These are phyloP conservation scores for Grifola frondosa DNA, from an alignment of 1,284 basidiomycete species.

Conservation along the genomic window DNA sequence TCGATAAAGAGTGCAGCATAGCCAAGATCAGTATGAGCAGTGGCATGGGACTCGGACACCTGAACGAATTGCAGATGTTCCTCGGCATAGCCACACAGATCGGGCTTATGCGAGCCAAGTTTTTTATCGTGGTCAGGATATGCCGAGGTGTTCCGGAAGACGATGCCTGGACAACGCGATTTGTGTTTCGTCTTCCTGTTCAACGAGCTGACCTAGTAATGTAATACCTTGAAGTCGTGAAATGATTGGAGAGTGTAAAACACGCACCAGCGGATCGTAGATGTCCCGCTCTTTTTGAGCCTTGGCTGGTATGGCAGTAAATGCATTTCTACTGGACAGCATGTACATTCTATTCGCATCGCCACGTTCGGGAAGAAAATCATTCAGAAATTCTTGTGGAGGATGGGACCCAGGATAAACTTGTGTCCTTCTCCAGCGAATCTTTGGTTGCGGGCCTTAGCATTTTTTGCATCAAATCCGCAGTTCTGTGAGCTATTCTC, in stretches of 20 bases:
- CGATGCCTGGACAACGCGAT: conserved; percentile 8
- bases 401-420: background rate
- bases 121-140: background rate
- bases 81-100: conserved; percentile 6
- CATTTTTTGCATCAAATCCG: too few relatives aligned
- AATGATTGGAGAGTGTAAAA: conserved; percentile 8
- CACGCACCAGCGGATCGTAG: conserved; percentile 2
- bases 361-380: background rate
- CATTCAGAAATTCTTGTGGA: background rate
- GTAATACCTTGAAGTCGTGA: background rate
- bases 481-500: too few relatives aligned
- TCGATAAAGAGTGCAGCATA: background rate
- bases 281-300: background rate
- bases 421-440: too few relatives aligned
- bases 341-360: background rate
- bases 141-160: conserved; percentile 3
- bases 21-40: background rate
- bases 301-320: background rate
- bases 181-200: conserved; percentile 5
- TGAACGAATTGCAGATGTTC: background rate
- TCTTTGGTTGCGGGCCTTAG: too few relatives aligned
- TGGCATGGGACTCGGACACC: background rate
- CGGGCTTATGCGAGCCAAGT: conserved; percentile 5
- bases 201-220: background rate
- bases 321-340: background rate